Evolutionary conservation across 306 rosid genomes (phyloP), one percentile per base, ranked within the genome.

Genomic region (Prunus kanzakura): DNA sequence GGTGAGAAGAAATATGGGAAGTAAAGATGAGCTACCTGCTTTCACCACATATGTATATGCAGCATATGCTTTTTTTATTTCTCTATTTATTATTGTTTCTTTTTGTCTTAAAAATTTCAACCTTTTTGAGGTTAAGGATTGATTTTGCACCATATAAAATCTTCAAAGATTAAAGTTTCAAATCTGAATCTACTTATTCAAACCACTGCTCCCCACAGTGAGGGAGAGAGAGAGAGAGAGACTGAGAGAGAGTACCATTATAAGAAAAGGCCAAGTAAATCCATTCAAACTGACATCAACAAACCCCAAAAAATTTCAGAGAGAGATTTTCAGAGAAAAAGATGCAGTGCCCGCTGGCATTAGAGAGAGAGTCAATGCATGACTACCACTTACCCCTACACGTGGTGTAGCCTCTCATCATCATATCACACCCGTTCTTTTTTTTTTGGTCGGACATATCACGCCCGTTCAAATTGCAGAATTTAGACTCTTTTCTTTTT

Each of bases 231-330:
- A 51, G 76, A 32, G 76, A 32, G 60, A 60, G 80, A 64, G 32
- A 65, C 66, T 46, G 71, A 22, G 54, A 9, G 57, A 68, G 75
- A 73, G 83, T 35, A 76, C 38, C 76, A 83, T 52, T 43, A 71
- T 71, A 67, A 85, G 83, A 85, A 85, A 79, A 85, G 71, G 86
- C 88, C 88, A 85, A 85, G 82, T 76, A 82, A 84, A 81, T 81
- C 88, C 86, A 78, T 78, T 85, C 86, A 82, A 71, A 81, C 88
- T 85, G 80, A 85, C 86, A 84, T 67, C 77, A 78, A 79, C 86
- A 72, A 76, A 78, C 81, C 88, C 83, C 83, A 61, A 84, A 65
- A 79, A 78, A 16, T 80, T 74, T 12, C 45, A 60, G 71, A 47
- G 83, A 64, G 75, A 79, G 81, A 76, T 13, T 75, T 76, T 50